A percentile compares a stretch with the other conserved stretches of the same genome.
These are phyloP conservation scores for Filobasidium floriforme DNA, from an alignment of 768 basidiomycete species.

Conservation along the genomic window DNA sequence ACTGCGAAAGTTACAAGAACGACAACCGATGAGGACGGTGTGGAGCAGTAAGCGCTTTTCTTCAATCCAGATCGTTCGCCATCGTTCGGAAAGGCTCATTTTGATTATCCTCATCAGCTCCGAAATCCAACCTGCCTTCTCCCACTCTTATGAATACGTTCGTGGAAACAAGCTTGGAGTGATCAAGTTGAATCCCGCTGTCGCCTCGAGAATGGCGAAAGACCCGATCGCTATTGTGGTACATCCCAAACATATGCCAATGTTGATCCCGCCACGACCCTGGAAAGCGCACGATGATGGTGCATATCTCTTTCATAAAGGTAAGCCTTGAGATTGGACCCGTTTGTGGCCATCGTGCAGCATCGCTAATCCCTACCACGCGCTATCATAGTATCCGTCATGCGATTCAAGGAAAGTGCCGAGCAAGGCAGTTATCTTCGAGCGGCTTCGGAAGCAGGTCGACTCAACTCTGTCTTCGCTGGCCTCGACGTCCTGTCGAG, in stretches of 20 bases:
- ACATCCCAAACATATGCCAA: conserved; percentile 89
- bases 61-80: neutral
- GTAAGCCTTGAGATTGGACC: conserved; percentile 44
- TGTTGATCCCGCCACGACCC: conserved; percentile 83
- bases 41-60: conserved; percentile 53
- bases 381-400: conserved; percentile 52
- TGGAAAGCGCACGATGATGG: conserved; percentile 74
- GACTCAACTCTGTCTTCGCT: conserved; percentile 75
- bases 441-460: conserved; percentile 63
- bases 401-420: conserved; percentile 85
- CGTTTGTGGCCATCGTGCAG: neutral
- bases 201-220: conserved; percentile 66
- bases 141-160: conserved; percentile 84
- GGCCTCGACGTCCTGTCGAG: conserved; percentile 81
- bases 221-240: conserved; percentile 64
- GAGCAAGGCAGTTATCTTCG: conserved; percentile 75
- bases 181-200: conserved; percentile 72
- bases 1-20: conserved; percentile 67
- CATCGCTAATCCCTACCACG: no score
- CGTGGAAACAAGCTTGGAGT: conserved; percentile 91
- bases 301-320: conserved; percentile 70
- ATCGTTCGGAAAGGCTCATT: neutral
- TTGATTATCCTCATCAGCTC: conserved; percentile 47
- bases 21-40: conserved; percentile 54
- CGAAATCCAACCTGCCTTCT: conserved; percentile 82